phyloP scores from a whole-genome alignment of 2,329 filamentous ascomycete genomes.

The Botryotinia narcissicola region DNA sequence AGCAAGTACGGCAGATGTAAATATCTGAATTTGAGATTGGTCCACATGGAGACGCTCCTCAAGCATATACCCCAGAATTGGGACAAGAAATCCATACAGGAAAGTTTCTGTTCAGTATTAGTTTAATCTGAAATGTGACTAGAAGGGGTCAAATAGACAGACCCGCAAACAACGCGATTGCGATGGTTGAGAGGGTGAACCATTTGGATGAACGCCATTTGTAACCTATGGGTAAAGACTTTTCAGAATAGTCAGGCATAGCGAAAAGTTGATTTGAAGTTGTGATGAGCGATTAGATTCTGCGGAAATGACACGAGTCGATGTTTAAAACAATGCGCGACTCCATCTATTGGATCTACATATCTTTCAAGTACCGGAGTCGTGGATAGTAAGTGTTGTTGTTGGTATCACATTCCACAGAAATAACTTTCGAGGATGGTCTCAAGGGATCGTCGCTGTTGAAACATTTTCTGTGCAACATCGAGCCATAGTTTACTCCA shows the following conservation, averaged over 20 bases:
- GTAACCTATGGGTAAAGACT: slow-evolving; percentile 1
- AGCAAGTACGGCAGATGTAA: neutral
- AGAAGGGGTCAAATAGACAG: neutral
- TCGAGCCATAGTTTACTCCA: neutral
- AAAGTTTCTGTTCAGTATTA: neutral
- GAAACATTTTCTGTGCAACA: neutral
- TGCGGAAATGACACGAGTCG: neutral
- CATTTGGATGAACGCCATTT: neutral
- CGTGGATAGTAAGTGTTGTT: neutral
- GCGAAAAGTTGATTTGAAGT: neutral
- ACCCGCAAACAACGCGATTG: slow-evolving; percentile 9
- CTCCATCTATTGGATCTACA: neutral
- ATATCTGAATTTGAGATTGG: neutral
- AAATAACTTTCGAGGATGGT: neutral
- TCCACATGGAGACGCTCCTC: neutral
- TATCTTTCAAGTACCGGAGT: neutral
- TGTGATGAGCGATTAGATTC: neutral
- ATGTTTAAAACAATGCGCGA: neutral
- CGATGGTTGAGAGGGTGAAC: neutral
- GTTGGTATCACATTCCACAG: neutral
- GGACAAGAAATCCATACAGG: slow-evolving; percentile 3
- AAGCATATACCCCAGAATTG: neutral
- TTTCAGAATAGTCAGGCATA: neutral
- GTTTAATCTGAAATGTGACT: neutral
- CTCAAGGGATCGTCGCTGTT: neutral